Evolutionary conservation across 257 asterid species (phyloP), one percentile per base, ranked within the genome.

Genomic region (Lithospermum erythrorhizon): DNA sequence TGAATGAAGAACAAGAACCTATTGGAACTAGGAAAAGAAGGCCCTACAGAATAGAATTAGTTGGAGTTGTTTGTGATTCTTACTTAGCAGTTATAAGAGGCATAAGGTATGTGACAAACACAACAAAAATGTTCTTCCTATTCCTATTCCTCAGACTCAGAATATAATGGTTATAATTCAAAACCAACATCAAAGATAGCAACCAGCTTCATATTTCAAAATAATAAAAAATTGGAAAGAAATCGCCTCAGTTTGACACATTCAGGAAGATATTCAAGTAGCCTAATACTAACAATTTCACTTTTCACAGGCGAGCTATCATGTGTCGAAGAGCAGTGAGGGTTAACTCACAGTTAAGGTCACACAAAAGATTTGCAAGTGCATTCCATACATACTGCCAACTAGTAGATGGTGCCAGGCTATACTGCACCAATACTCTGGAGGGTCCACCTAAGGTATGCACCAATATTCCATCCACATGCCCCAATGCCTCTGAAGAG

Each of bases 381-480:
- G 97, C 96, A 48, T 87, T 90, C 55, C 70, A 74, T 51, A 82
- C 84, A 53, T 90, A 87, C 77, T 87, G 96, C 71, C 81, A 81
- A 15, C 75, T 85, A 49, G 96, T 90, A 68, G 97, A 87, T 67
- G 82, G 79, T 71, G 96, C 95, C 56, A 74, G 84, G 70, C 81
- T 87, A 53, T 90, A 81, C 65, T 58, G 89, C 79, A 87, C 95
- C 24, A 87, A 90, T 74, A 88, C 89, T 56, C 73, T 87, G 68
- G 94, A 85, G 79, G 95, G 95, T 64, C 84, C 90, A 53, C 88
- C 96, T 57, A 90, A 87, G 94, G 97, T 85, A 86, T 58, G 35
- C n/a, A n/a, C n/a, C n/a, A 17, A 37, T 17, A 30, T 10, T n/a
- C n/a, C n/a, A n/a, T n/a, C n/a, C n/a, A n/a, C n/a, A n/a, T n/a